phyloP scores from a whole-genome alignment of 257 asterid species.

The Nicotiana benthamiana region DNA sequence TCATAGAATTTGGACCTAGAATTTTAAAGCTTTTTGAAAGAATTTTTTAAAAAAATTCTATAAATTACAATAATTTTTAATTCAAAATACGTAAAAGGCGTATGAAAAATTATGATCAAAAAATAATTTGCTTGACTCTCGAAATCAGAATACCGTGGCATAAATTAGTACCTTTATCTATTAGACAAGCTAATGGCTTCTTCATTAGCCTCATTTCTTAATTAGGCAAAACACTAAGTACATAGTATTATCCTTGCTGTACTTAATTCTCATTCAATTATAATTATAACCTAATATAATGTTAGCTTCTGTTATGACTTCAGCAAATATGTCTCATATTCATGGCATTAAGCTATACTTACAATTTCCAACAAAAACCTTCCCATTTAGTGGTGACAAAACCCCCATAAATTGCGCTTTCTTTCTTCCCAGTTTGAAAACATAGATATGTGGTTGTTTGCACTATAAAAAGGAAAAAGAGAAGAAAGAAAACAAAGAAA shows the following conservation, averaged over 20 bases:
- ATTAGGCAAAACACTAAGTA: neutral
- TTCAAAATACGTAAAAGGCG: too few relatives aligned
- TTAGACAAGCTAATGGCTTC: neutral
- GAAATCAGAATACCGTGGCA: too few relatives aligned
- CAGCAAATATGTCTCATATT: neutral
- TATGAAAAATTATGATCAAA: too few relatives aligned
- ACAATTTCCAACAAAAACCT: neutral
- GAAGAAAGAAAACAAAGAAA: too few relatives aligned
- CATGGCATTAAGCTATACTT: neutral
- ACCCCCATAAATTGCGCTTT: neutral
- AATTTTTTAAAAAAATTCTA: too few relatives aligned
- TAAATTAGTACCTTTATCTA: neutral
- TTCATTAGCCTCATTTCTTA: neutral
- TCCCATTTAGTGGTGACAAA: neutral
- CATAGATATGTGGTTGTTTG: neutral
- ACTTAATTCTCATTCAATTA: neutral
- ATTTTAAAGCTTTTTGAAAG: too few relatives aligned
- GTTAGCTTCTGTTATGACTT: neutral
- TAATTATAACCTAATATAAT: too few relatives aligned
- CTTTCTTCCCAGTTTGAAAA: neutral
- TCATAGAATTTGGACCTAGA: too few relatives aligned
- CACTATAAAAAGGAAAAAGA: neutral
- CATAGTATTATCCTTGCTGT: neutral
- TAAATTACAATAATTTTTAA: too few relatives aligned
- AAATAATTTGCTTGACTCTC: too few relatives aligned